These are phyloP conservation scores for Antitrichia curtipendula DNA, from an alignment of 225 moss, liverwort and hornwort species.

Conservation along the genomic window DNA sequence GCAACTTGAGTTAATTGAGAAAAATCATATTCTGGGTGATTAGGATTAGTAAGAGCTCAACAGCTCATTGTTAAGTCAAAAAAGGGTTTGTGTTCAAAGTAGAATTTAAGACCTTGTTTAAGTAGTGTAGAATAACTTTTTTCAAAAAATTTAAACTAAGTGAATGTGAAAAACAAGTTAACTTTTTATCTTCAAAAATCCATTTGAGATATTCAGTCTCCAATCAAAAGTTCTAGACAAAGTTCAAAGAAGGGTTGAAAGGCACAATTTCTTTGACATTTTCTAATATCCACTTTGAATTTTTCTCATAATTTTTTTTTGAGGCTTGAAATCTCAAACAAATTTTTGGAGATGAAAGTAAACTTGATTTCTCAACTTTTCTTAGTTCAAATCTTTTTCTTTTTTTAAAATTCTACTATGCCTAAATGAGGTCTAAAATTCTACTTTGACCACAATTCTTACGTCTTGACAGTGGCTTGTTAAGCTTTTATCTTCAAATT, in stretches of 20 bases:
- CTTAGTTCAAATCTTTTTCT: neutral
- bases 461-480: neutral
- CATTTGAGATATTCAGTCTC: accelerated
- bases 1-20: neutral
- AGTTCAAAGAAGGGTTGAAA: neutral
- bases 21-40: neutral
- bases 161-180: too few species aligned
- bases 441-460: neutral
- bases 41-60: neutral
- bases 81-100: neutral
- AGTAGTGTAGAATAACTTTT: accelerated
- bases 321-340: neutral
- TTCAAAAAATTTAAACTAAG: neutral
- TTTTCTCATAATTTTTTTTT: neutral
- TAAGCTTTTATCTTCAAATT: neutral
- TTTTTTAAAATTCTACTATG: neutral
- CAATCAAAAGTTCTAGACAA: neutral
- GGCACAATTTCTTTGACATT: neutral
- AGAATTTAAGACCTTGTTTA: neutral
- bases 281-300: neutral
- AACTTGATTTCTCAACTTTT: accelerated
- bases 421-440: neutral
- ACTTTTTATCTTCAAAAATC: too few species aligned
- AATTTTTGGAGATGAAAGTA: neutral
- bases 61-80: neutral